These are phyloP conservation scores for Solanum sparsipilum DNA, from an alignment of 257 asterid species.

Conservation along the genomic window DNA sequence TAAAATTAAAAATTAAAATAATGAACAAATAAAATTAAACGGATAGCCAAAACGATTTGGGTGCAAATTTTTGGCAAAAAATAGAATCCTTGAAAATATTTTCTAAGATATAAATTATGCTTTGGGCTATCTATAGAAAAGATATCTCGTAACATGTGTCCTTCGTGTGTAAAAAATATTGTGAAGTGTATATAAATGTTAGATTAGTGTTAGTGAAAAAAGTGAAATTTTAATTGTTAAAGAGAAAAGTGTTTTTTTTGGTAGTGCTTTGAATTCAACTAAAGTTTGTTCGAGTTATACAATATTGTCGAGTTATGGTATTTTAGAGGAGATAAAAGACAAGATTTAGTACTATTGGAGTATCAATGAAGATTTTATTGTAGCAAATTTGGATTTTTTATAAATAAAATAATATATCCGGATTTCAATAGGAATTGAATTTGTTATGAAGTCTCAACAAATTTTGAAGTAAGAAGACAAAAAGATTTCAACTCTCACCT, in stretches of 20 bases:
- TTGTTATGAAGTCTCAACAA: too few species aligned
- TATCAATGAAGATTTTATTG: not conserved
- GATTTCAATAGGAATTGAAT: too few species aligned
- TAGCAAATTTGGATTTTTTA: rapidly evolving
- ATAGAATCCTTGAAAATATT: not conserved
- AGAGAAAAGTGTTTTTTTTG: not conserved
- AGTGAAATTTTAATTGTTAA: not conserved
- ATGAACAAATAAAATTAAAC: too few species aligned
- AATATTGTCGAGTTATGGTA: too few species aligned
- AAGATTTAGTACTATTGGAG: not conserved
- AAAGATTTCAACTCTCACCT: not conserved
- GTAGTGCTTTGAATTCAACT: too few species aligned
- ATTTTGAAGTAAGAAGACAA: not conserved
- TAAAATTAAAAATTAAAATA: too few species aligned
- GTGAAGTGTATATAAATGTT: not conserved
- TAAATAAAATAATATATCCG: too few species aligned
- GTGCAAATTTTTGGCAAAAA: not conserved
- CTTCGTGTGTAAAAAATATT: not conserved
- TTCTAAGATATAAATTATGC: not conserved
- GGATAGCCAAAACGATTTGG: too few species aligned
- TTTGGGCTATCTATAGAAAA: not conserved
- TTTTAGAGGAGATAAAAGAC: not conserved
- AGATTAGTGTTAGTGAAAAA: not conserved
- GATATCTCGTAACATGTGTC: not conserved
- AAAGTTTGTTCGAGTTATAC: too few species aligned